These are phyloP conservation scores for Fusarium acutatum DNA, from an alignment of 2,329 filamentous ascomycete species.

Conservation along the genomic window DNA sequence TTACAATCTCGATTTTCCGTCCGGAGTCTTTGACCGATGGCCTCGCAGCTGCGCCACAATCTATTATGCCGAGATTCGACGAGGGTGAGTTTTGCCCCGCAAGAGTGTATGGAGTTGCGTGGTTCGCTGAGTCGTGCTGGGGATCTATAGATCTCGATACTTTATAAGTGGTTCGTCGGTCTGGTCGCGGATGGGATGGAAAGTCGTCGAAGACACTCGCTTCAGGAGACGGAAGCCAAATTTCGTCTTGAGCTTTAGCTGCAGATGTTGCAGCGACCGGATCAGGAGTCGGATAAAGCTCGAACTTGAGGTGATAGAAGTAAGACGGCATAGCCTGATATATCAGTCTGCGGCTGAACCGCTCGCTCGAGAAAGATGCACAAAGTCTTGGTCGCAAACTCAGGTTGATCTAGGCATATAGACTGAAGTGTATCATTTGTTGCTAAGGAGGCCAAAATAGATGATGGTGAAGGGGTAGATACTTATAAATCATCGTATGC, in stretches of 20 bases:
- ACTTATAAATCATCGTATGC: constrained; percentile 30
- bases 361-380: not conserved
- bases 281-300: constrained; percentile 64
- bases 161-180: constrained; percentile 30
- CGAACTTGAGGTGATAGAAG: constrained; percentile 73
- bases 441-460: constrained; percentile 37
- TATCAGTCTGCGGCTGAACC: not conserved
- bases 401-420: not conserved
- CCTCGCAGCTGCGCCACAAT: constrained; percentile 57
- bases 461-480: not conserved
- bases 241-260: constrained; percentile 27
- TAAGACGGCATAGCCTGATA: constrained; percentile 64
- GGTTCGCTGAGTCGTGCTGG: not conserved
- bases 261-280: constrained; percentile 37
- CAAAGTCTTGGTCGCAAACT: not conserved
- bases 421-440: not conserved
- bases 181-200: constrained; percentile 56
- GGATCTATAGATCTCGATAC: constrained; percentile 4
- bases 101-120: not conserved
- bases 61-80: constrained; percentile 52
- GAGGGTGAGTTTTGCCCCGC: constrained; percentile 11
- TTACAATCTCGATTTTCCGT: constrained; percentile 50
- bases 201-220: constrained; percentile 65
- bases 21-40: constrained; percentile 39
- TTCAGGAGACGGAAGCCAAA: constrained; percentile 61